Evolutionary conservation across 1,284 basidiomycete genomes (phyloP).

Genomic region (Boletus putidus): DNA sequence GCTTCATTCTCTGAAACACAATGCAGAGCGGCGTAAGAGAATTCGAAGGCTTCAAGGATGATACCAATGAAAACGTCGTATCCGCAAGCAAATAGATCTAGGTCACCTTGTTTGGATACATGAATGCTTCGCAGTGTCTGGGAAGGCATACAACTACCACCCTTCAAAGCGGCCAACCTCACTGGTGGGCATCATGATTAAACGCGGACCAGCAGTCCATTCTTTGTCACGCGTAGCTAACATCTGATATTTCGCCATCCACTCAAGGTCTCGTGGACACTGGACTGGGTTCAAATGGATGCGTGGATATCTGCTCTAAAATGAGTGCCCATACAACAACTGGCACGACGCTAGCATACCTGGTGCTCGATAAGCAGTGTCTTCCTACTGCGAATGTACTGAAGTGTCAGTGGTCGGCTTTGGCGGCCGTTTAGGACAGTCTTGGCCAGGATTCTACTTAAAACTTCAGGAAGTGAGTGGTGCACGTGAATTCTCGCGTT

Average conservation of each 20-base stretch:
- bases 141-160: background rate
- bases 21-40: background rate
- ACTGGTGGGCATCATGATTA: background rate
- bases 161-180: background rate
- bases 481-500: background rate
- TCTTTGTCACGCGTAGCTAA: background rate
- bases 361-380: background rate
- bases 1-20: background rate
- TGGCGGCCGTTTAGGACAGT: background rate
- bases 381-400: background rate
- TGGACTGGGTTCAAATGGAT: background rate
- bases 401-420: background rate
- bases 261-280: background rate
- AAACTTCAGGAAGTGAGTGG: background rate
- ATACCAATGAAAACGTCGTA: background rate
- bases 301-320: background rate
- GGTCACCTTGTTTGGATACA: background rate
- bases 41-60: background rate
- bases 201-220: background rate
- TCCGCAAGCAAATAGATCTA: background rate
- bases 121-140: background rate
- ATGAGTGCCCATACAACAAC: constrained; percentile 1
- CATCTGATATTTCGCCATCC: background rate
- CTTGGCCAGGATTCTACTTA: background rate
- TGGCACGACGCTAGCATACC: constrained; percentile 2